Evolutionary conservation across 192 early-diverging fungal genomes (phyloP).

Genomic region (Umbelopsis sp.): DNA sequence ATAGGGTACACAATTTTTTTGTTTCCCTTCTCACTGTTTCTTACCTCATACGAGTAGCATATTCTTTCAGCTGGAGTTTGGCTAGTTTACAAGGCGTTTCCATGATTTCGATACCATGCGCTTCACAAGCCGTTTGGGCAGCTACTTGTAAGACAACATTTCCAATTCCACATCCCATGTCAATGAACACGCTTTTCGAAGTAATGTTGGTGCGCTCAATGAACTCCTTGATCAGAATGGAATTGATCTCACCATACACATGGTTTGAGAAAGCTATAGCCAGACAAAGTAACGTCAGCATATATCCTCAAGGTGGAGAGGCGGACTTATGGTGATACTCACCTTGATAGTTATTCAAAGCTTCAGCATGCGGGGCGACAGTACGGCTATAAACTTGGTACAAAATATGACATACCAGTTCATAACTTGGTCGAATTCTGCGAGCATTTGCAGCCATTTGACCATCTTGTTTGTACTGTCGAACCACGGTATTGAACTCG

Average conservation of each 20-base stretch:
- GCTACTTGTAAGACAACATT: conserved; percentile 97
- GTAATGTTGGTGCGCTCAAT: conserved; percentile 70
- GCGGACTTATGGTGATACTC: conserved; percentile 20
- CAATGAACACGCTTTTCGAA: conserved; percentile 79
- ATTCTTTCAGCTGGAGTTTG: conserved; percentile 79
- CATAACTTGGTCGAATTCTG: conserved; percentile 49
- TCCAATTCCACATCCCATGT: conserved; percentile 94
- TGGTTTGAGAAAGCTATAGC: conserved; percentile 85
- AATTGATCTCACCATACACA: conserved; percentile 96
- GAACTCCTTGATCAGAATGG: conserved; percentile 80
- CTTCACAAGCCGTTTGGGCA: conserved; percentile 79
- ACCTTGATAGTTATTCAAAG: conserved; percentile 76
- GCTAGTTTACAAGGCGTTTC: conserved; percentile 81
- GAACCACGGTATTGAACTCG: conserved; percentile 71
- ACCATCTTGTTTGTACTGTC: conserved; percentile 42
- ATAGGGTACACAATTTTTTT: neutral
- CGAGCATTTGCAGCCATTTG: conserved; percentile 27
- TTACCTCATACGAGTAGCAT: conserved; percentile 76
- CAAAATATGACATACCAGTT: conserved; percentile 81
- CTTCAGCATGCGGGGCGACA: conserved; percentile 74
- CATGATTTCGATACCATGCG: conserved; percentile 92
- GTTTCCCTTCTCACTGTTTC: neutral
- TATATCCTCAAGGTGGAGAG: too few relatives aligned
- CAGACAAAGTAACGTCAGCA: neutral
- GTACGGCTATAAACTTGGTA: conserved; percentile 89